Base-by-base conservation (phyloP, 352 stramenopile species). In the Globisporangium nagaii region DNA sequence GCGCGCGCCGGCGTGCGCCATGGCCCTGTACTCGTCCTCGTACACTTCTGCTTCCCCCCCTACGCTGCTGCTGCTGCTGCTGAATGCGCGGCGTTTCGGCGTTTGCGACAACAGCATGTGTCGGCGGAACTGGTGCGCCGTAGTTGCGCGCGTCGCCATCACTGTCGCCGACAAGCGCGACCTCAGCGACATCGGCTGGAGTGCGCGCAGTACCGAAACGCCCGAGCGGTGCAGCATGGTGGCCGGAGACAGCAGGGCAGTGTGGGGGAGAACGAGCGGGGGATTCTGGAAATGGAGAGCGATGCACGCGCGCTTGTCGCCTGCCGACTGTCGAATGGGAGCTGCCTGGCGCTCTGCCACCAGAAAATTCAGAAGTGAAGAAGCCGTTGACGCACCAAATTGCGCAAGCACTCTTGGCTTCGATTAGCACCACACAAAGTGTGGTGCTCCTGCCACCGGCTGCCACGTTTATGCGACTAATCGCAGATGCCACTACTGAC, bases 21-120 rank as follows among this genome's bases (percentile, higher is more conserved):
- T 57, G 51, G 84, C 66, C 13, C 68, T 71, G 60, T 90, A 90
- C 47, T 87, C 79, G 9, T 90, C 79, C 46, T 89, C 66, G 4
- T 47, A 30, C 27, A 48, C 25, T 4, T 51, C 43, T 19, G 34
- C 20, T 20, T 40, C 39, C 25, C 24, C 25, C 27, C 22, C 53
- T 20, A 24, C 31, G 32, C 31, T 41, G 35, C 41, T 53, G 24
- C 30, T 44, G 17, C 22, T 49, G 46, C 55, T 62, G 36, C 45
- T 56, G 45, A 56, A 40, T 11, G 30, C 35, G 46, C 55, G 24
- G 53, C 42, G 42, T 51, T 52, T 32, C 53, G 35, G 45, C 28
- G 45, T 11, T 30, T 41, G 32, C 32, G 20, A 53, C 27, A 31
- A 17, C 30, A 22, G 20, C n/a, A 15, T 31, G 28, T 35, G 12